Conservation (phyloP, 192 early-diverging fungal species). For the Piromyces finnis region DNA sequence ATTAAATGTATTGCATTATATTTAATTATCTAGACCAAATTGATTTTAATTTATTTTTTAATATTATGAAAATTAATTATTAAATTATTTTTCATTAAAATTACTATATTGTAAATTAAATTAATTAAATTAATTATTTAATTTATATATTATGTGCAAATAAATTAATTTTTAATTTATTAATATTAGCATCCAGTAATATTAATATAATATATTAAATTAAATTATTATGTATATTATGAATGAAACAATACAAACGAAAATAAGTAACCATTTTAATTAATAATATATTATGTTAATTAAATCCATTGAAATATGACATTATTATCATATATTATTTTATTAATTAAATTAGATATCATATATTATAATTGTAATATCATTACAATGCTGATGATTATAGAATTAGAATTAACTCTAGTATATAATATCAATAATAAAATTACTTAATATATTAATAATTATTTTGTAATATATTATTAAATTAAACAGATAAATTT, state of each 20-base stretch:
- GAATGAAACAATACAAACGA: neutral
- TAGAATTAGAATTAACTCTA: too few species aligned
- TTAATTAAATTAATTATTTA: neutral
- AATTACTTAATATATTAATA: too few species aligned
- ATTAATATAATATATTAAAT: neutral
- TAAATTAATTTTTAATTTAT: neutral
- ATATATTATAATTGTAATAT: neutral
- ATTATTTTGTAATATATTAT: too few species aligned
- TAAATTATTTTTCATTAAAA: neutral
- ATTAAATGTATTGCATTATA: neutral
- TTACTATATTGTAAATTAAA: neutral
- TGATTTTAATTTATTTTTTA: neutral
- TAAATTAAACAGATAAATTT: too few species aligned
- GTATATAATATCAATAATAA: too few species aligned
- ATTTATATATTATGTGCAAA: neutral
- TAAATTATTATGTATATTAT: neutral
- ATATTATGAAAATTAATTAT: neutral
- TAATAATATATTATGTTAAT: neutral
- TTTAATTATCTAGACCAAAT: neutral
- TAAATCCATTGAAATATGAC: neutral
- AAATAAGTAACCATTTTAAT: neutral
- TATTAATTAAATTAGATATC: neutral
- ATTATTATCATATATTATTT: neutral
- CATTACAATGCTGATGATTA: too few species aligned
- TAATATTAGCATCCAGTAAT: neutral